Percentiles rank a stretch among this genome's conserved stretches.
These are phyloP conservation scores for Euphrasia confusa DNA, from an alignment of 257 asterid species.

Conservation along the genomic window DNA sequence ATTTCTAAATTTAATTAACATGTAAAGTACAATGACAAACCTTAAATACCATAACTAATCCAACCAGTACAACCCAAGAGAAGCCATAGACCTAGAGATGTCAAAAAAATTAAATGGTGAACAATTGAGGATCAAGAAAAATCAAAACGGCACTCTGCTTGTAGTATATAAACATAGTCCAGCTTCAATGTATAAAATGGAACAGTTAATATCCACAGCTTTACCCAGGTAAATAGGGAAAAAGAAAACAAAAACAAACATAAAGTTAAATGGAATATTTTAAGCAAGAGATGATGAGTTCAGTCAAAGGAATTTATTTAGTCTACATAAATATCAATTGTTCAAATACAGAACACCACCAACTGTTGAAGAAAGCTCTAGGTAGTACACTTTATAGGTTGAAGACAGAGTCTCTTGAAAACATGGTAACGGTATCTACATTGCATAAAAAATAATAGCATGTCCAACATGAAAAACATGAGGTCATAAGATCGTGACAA, in stretches of 20 bases:
- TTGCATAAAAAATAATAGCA: neutral
- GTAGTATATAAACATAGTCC: slow-evolving; percentile 1
- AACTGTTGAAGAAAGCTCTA: slow-evolving; percentile 8
- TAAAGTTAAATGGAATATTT: neutral
- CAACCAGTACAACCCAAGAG: slow-evolving; percentile 89
- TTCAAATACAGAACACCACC: neutral
- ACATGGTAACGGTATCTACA: neutral
- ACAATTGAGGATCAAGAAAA: neutral
- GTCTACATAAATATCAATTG: neutral
- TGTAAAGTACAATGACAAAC: slow-evolving; percentile 35
- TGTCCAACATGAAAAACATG: neutral
- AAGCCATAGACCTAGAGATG: slow-evolving; percentile 70
- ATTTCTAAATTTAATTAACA: slow-evolving; percentile 1
- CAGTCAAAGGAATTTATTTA: slow-evolving; percentile 1
- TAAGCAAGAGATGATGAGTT: neutral
- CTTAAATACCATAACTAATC: slow-evolving; percentile 77
- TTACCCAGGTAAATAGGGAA: neutral
- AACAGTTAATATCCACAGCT: neutral
- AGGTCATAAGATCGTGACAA: neutral
- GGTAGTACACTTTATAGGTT: neutral
- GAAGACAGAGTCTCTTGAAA: slow-evolving; percentile 11
- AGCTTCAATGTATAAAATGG: neutral
- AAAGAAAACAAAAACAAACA: neutral
- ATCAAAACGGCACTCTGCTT: neutral
- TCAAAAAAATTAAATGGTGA: slow-evolving; percentile 18